Base-by-base conservation (phyloP, 2,329 filamentous ascomycete genomes). In the Nothomitra cinnamomea region DNA sequence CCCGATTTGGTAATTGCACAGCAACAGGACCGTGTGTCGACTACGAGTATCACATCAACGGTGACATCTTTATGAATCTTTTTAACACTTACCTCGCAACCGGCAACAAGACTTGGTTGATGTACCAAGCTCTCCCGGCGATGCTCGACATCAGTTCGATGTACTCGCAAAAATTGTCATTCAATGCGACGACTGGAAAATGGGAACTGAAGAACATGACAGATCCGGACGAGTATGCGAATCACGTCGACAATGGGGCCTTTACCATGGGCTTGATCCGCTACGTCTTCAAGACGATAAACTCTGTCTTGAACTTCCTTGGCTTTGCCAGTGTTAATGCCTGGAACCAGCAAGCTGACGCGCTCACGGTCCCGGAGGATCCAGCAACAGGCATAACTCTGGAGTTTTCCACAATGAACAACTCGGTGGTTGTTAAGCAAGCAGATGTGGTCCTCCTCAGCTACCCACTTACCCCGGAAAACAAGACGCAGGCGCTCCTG, bases 221-320 rank as follows among this genome's bases (percentile, higher is more conserved):
- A 0, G 83, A 87, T 64, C 83, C 83, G 1, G 79, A 82, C 57
- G 82, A 85, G 62, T 85, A 82, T 59, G 81, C 82, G 7, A 83
- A 85, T 59, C 69, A 75, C 53, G 69, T 82, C 52, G 75, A 83
- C 58, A 82, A 83, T 35, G 77, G 79, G n/a, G 82, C 78, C 1
- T 87, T 76, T 60, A 86, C 83, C 0, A 80, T 81, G 71, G 72
- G 78, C 0, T 65, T 82, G 32, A 79, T 82, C 51, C 65, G 72
- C 59, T 63, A 77, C 60, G 67, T 77, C 12, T 65, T 85, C 49
- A 66, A 69, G 2, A 70, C 75, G 53, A 78, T 77, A 2, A 83
- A 82, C 57, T 59, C 66, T 1, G 74, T 83, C 58, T 76, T 79
- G 36, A 58, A 69, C 24, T 68, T 77, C 53, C 78, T 83, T 57